Evolutionary conservation across 176 grass and related monocot species (phyloP).

Genomic region (Rhynchospora breviuscula): DNA sequence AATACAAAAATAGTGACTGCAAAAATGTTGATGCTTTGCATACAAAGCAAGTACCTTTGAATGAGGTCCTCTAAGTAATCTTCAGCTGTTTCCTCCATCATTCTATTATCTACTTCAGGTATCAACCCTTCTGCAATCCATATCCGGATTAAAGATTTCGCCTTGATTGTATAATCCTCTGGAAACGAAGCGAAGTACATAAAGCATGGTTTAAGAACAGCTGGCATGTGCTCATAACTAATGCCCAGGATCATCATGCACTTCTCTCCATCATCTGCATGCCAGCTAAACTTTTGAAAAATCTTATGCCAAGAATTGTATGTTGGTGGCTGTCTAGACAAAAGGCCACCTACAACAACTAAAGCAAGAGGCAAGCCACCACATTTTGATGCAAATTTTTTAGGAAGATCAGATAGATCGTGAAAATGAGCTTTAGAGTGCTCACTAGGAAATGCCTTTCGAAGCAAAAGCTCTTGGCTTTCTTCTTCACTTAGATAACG

Average conservation of each 20-base stretch:
- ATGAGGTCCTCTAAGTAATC: background rate
- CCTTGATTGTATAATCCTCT: slow-evolving; percentile 4
- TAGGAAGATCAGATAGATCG: background rate
- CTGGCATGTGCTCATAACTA: slow-evolving; percentile 10
- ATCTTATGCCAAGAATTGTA: background rate
- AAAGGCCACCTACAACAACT: background rate
- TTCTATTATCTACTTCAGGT: background rate
- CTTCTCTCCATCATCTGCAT: background rate
- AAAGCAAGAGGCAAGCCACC: slow-evolving; percentile 2
- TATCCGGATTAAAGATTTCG: background rate
- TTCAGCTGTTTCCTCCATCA: slow-evolving; percentile 1
- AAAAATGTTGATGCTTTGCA: no score
- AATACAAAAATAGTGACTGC: no score
- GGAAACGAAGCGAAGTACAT: background rate
- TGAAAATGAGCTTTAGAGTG: background rate
- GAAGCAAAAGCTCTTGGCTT: slow-evolving; percentile 1
- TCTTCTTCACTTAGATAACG: background rate
- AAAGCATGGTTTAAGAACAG: slow-evolving; percentile 6
- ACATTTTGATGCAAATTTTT: slow-evolving; percentile 14
- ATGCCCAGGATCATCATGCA: background rate
- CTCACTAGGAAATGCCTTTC: slow-evolving; percentile 1
- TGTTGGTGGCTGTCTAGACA: background rate
- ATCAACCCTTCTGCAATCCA: slow-evolving; percentile 7
- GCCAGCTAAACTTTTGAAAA: background rate
- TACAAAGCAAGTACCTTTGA: background rate